A percentile compares a stretch with the other conserved stretches of the same genome.
Evolutionary conservation across 345 rosid species (phyloP).

Genomic region (Citropsis articulata): DNA sequence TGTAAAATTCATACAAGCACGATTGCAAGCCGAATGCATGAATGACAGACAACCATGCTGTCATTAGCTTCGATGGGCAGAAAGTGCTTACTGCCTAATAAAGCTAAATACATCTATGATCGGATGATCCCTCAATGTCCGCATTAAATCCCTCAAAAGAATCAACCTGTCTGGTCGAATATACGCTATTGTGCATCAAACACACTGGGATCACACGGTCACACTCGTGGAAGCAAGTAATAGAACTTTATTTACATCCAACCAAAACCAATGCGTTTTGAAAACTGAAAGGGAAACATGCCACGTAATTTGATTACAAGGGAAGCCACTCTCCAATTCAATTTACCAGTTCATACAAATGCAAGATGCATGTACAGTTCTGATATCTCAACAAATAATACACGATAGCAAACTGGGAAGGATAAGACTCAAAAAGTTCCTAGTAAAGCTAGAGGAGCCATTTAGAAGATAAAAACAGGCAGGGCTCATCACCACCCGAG

Average conservation of each 20-base stretch:
- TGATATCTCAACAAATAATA: constrained; percentile 11
- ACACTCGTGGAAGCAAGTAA: not conserved
- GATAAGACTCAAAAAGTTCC: constrained; percentile 8
- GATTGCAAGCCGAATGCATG: not conserved
- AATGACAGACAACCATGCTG: not conserved
- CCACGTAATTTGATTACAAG: constrained; percentile 18
- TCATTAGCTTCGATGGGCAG: not conserved
- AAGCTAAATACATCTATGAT: not conserved
- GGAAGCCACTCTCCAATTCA: constrained; percentile 21
- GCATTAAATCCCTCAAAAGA: too few species aligned
- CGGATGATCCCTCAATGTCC: too few species aligned
- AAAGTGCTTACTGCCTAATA: not conserved
- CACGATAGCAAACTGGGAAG: not conserved
- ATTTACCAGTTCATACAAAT: constrained; percentile 17
- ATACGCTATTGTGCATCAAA: not conserved
- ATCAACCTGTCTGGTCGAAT: not conserved
- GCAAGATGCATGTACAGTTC: constrained; percentile 25
- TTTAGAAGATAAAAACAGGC: constrained; percentile 24
- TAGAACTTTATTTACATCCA: constrained; percentile 1
- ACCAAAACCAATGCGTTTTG: not conserved
- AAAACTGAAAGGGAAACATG: not conserved
- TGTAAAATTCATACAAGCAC: too few species aligned
- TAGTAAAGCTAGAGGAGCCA: constrained; percentile 16
- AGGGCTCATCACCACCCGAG: not conserved
- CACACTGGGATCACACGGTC: not conserved